Conservation (phyloP, 768 basidiomycete species). For the Collybiopsis luxurians region DNA sequence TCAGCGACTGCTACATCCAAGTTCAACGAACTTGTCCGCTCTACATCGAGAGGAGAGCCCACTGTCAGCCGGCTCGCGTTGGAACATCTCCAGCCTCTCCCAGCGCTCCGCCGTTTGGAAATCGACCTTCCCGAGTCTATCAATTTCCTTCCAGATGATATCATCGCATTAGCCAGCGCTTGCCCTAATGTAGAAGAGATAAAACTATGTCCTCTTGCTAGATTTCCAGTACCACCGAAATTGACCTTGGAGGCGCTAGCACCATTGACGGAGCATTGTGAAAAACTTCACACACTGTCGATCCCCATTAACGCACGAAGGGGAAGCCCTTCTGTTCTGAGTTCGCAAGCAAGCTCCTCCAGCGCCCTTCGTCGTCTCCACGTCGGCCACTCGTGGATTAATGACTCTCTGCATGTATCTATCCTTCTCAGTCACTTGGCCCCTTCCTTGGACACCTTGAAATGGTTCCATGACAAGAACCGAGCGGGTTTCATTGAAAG, state of each 20-base stretch:
- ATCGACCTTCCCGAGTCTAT: slow-evolving; percentile 79
- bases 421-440: slow-evolving; percentile 77
- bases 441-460: slow-evolving; percentile 65
- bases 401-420: slow-evolving; percentile 65
- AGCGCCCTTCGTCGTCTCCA: slow-evolving; percentile 67
- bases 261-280: slow-evolving; percentile 55
- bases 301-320: slow-evolving; percentile 60
- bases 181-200: slow-evolving; percentile 71
- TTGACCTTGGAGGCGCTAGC: slow-evolving; percentile 65
- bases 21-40: slow-evolving; percentile 79
- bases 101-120: slow-evolving; percentile 58
- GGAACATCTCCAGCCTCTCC: slow-evolving; percentile 52
- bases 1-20: slow-evolving; percentile 68
- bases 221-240: slow-evolving; percentile 58
- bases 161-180: slow-evolving; percentile 53
- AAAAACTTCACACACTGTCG: slow-evolving; percentile 59
- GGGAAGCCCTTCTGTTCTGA: slow-evolving; percentile 43
- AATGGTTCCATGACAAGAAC: slow-evolving; percentile 79
- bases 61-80: slow-evolving; percentile 61
- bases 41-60: slow-evolving; percentile 64
- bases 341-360: slow-evolving; percentile 51
- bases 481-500: slow-evolving; percentile 67
- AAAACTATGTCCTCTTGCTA: slow-evolving; percentile 63
- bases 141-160: slow-evolving; percentile 59
- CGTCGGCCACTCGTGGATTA: slow-evolving; percentile 72